Conservation (phyloP, 441 rosid genomes). For the Euphorbia celastroides region DNA sequence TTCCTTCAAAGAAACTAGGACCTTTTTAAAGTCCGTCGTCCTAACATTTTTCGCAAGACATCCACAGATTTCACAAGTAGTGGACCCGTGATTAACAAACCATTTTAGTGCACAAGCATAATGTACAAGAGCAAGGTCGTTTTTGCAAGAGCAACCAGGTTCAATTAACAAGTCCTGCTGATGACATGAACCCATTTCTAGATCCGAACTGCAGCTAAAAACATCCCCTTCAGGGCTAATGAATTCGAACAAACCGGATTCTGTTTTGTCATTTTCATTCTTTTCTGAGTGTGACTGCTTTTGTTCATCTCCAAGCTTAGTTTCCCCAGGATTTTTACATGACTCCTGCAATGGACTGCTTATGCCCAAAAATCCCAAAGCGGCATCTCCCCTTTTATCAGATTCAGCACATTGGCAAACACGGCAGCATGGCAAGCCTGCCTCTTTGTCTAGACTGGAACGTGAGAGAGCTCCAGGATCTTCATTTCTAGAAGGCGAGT, state of each 20-base stretch:
- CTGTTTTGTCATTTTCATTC: constrained; percentile 29
- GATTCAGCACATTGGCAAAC: constrained; percentile 94
- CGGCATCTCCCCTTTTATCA: constrained; percentile 81
- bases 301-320: constrained; percentile 24
- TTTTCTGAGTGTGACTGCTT: constrained; percentile 21
- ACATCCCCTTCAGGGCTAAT: constrained; percentile 84
- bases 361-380: constrained; percentile 70
- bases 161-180: constrained; percentile 51
- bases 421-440: constrained; percentile 68
- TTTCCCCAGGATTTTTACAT: constrained; percentile 26
- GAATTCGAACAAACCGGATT: constrained; percentile 57
- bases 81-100: constrained; percentile 93
- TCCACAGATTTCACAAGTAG: constrained; percentile 85
- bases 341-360: constrained; percentile 42
- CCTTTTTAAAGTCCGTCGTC: constrained; percentile 51
- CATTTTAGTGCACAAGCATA: constrained; percentile 94
- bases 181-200: constrained; percentile 65
- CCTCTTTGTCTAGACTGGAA: constrained; percentile 65
- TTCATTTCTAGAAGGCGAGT: constrained; percentile 35
- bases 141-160: constrained; percentile 91
- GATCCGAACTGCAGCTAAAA: constrained; percentile 59
- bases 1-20: constrained; percentile 62
- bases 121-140: constrained; percentile 80
- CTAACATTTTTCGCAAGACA: constrained; percentile 51
- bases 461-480: constrained; percentile 39